Percentiles rank a stretch among this genome's conserved stretches.
phyloP scores from a whole-genome alignment of 768 basidiomycete genomes.

The Lentinus tigrinus region DNA sequence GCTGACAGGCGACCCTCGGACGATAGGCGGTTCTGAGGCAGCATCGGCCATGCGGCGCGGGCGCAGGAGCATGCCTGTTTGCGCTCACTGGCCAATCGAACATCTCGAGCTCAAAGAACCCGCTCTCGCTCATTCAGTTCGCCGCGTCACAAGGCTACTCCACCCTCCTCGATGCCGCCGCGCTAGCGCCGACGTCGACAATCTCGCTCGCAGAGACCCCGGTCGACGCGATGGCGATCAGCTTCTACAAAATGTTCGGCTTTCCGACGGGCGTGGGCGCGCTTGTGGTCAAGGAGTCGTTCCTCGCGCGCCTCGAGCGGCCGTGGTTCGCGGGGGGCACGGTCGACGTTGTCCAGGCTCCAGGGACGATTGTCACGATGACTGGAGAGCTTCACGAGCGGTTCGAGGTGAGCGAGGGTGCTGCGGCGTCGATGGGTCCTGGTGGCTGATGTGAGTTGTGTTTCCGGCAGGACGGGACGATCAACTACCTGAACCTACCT shows the following conservation, averaged over 20 bases:
- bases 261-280: slow-evolving; percentile 86
- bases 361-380: slow-evolving; percentile 66
- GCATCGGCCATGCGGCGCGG: slow-evolving; percentile 45
- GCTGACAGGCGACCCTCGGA: not conserved
- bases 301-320: slow-evolving; percentile 56
- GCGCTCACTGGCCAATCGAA: slow-evolving; percentile 82
- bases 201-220: slow-evolving; percentile 65
- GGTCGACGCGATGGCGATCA: slow-evolving; percentile 80
- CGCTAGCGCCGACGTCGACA: slow-evolving; percentile 68
- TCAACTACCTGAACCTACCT: slow-evolving; percentile 76
- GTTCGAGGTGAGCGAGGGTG: slow-evolving; percentile 61
- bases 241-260: slow-evolving; percentile 91
- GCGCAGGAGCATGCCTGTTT: slow-evolving; percentile 58
- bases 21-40: slow-evolving; percentile 52
- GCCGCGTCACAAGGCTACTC: slow-evolving; percentile 70
- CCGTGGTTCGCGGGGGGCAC: slow-evolving; percentile 88
- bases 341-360: slow-evolving; percentile 81
- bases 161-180: slow-evolving; percentile 80
- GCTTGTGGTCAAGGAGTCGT: slow-evolving; percentile 69
- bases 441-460: slow-evolving; percentile 4
- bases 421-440: not conserved
- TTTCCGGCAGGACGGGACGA: slow-evolving; percentile 70
- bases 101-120: slow-evolving; percentile 72
- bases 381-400: slow-evolving; percentile 62
- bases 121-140: slow-evolving; percentile 60